Conservation (phyloP, 306 rosid genomes). For the Fragaria iinumae region DNA sequence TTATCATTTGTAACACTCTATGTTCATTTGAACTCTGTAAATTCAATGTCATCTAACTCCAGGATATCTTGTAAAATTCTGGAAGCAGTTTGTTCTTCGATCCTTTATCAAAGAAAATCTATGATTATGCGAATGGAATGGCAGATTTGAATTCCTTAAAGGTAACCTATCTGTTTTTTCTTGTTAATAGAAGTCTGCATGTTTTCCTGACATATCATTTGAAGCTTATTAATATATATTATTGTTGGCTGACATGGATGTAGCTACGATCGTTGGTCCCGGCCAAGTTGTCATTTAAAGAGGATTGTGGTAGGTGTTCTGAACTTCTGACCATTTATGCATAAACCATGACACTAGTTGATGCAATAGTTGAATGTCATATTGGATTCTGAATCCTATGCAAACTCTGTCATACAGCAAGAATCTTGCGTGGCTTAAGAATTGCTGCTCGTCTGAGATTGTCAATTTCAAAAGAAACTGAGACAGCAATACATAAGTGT, state of each 20-base stretch:
- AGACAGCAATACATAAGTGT: slow-evolving; percentile 35
- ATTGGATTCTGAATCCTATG: slow-evolving; percentile 24
- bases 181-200: slow-evolving; percentile 1
- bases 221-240: slow-evolving; percentile 14
- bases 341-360: slow-evolving; percentile 26
- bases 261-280: slow-evolving; percentile 56
- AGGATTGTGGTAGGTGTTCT: slow-evolving; percentile 79
- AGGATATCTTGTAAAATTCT: slow-evolving; percentile 29
- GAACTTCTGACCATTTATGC: slow-evolving; percentile 2
- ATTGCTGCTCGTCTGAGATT: slow-evolving; percentile 93
- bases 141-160: slow-evolving; percentile 43
- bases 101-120: slow-evolving; percentile 47
- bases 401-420: slow-evolving; percentile 48
- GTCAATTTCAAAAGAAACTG: slow-evolving; percentile 60
- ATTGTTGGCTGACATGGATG: slow-evolving; percentile 28
- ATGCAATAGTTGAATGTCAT: slow-evolving; percentile 22
- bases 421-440: slow-evolving; percentile 93
- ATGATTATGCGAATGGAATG: slow-evolving; percentile 48
- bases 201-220: background rate
- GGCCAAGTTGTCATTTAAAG: slow-evolving; percentile 72
- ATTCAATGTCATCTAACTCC: slow-evolving; percentile 22
- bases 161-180: slow-evolving; percentile 30
- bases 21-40: slow-evolving; percentile 8
- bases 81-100: slow-evolving; percentile 89
- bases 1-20: background rate